Evolutionary conservation across 805 yeast species (phyloP).

Genomic region (Kregervanrija delftensis): DNA sequence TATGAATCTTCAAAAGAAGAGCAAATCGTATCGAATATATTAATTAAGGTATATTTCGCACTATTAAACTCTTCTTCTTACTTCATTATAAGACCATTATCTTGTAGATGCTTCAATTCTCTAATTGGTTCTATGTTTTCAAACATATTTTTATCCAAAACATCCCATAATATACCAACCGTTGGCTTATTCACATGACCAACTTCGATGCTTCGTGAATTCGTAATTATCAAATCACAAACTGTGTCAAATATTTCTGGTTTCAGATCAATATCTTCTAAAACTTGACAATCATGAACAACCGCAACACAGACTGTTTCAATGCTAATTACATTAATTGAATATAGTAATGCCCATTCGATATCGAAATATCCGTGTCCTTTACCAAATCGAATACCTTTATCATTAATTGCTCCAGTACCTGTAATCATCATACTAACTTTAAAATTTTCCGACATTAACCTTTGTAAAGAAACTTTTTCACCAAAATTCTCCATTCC

Average conservation of each 20-base stretch:
- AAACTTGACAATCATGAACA: constrained; percentile 26
- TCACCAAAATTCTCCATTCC: constrained; percentile 24
- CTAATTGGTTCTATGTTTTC: constrained; percentile 24
- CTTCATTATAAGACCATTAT: too few species aligned
- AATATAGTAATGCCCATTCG: constrained; percentile 27
- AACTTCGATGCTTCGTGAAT: constrained; percentile 15
- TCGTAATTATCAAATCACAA: constrained; percentile 25
- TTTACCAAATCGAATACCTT: constrained; percentile 26
- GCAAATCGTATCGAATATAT: too few species aligned
- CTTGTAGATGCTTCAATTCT: constrained; percentile 10
- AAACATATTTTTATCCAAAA: constrained; percentile 20
- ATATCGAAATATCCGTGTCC: constrained; percentile 28
- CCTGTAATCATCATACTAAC: constrained; percentile 26
- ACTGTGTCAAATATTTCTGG: constrained; percentile 28
- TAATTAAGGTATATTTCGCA: too few species aligned
- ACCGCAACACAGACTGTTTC: constrained; percentile 23
- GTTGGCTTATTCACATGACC: constrained; percentile 18
- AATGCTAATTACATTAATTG: constrained; percentile 17
- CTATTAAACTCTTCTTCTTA: too few species aligned
- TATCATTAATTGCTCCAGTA: constrained; percentile 26
- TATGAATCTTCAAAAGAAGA: too few species aligned
- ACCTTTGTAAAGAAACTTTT: constrained; percentile 15
- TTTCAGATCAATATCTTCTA: constrained; percentile 17
- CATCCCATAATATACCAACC: constrained; percentile 25
- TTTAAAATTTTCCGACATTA: constrained; percentile 11